A percentile compares a stretch with the other conserved stretches of the same genome.
These are phyloP conservation scores for Cladosporium cucumerinum DNA, from an alignment of 2,329 filamentous ascomycete genomes.

Conservation along the genomic window DNA sequence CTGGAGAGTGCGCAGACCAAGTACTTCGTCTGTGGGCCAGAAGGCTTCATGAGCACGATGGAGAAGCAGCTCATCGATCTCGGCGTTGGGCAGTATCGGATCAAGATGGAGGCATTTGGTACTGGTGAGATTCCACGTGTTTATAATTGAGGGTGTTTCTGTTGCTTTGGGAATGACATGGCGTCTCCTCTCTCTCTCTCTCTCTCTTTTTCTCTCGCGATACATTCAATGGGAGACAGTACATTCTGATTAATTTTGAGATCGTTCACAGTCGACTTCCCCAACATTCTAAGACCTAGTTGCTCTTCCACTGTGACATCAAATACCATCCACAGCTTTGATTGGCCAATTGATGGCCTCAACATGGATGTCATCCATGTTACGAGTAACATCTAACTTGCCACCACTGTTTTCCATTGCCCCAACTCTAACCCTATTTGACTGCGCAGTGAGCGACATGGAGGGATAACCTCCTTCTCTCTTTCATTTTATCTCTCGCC, in stretches of 20 bases:
- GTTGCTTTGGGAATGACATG: neutral
- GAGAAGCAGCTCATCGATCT: constrained; percentile 50
- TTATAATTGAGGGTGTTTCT: neutral
- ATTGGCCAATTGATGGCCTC: neutral
- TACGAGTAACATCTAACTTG: neutral
- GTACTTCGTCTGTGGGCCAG: constrained; percentile 72
- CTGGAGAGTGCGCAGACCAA: constrained; percentile 53
- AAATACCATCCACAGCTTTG: too few species aligned
- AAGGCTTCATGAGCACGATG: constrained; percentile 64
- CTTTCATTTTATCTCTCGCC: too few species aligned
- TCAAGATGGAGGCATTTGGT: constrained; percentile 26
- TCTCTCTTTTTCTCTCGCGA: neutral
- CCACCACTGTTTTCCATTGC: neutral
- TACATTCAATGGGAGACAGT: neutral
- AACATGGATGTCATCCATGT: neutral
- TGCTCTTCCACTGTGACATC: too few species aligned
- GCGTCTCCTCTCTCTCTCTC: neutral
- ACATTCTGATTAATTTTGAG: neutral
- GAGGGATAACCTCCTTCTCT: neutral
- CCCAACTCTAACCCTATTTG: neutral
- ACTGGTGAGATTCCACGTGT: constrained; percentile 17
- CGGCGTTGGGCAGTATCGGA: constrained; percentile 49
- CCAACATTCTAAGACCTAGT: too few species aligned
- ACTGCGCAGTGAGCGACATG: neutral
- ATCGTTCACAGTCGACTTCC: neutral